Conservation (phyloP, 2,329 filamentous ascomycete species). For the Aspergillus pseudonomiae region DNA sequence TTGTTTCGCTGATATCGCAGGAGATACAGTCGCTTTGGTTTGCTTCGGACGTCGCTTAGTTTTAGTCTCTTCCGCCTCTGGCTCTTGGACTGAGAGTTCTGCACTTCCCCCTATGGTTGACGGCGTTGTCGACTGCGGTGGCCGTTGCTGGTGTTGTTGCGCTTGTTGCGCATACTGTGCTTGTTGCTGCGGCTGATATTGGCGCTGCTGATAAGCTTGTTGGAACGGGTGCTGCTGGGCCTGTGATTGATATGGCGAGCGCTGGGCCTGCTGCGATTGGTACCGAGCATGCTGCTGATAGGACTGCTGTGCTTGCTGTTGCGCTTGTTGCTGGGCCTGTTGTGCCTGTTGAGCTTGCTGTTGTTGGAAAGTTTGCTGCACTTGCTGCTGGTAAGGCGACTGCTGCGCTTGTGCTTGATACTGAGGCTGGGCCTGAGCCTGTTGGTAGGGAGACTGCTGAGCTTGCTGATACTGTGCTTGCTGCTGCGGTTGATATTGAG, state of each 20-base stretch:
- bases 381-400: constrained; percentile 18
- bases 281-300: constrained; percentile 19
- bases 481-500: constrained; percentile 10
- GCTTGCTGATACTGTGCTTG: constrained; percentile 16
- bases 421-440: constrained; percentile 23
- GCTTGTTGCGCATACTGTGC: constrained; percentile 19
- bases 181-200: constrained; percentile 27
- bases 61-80: constrained; percentile 10
- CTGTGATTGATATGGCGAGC: constrained; percentile 20
- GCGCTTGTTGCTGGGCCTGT: constrained; percentile 18
- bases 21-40: constrained; percentile 14
- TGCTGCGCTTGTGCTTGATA: constrained; percentile 22
- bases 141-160: constrained; percentile 19
- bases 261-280: constrained; percentile 21
- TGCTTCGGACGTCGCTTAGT: constrained; percentile 17
- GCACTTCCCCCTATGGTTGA: constrained; percentile 6
- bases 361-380: constrained; percentile 20
- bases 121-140: constrained; percentile 20
- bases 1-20: constrained; percentile 11
- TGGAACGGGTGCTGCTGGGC: constrained; percentile 23
- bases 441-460: constrained; percentile 21
- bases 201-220: constrained; percentile 21
- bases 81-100: constrained; percentile 7
- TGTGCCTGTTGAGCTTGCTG: constrained; percentile 23
- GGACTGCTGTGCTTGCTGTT: constrained; percentile 25